Conservation (phyloP, 257 asterid genomes). For the Solanum paucissectum region DNA sequence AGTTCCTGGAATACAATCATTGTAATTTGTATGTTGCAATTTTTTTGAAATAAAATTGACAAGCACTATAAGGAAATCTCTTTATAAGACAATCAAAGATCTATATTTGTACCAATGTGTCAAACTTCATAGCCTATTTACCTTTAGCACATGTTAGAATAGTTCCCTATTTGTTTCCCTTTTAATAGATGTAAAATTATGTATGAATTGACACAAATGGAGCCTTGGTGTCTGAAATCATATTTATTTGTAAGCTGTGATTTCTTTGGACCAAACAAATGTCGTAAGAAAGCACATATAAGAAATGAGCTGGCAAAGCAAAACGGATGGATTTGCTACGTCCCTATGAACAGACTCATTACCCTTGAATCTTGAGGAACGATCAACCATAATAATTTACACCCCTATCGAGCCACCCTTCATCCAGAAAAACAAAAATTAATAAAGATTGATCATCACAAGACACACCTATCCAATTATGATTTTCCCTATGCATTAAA, state of each 20-base stretch:
- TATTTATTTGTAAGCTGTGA: neutral
- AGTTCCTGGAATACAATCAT: neutral
- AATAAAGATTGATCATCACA: neutral
- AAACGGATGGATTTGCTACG: neutral
- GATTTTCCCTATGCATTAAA: neutral
- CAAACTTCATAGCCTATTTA: neutral
- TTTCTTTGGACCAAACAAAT: neutral
- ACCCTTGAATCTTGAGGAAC: neutral
- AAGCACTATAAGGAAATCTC: neutral
- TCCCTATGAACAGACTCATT: neutral
- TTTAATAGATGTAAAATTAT: neutral
- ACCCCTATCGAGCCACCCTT: neutral
- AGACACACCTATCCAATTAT: neutral
- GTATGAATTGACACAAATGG: neutral
- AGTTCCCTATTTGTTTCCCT: neutral
- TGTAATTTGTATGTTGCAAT: neutral
- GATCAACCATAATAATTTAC: neutral
- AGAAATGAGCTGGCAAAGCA: neutral
- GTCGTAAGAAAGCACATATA: neutral
- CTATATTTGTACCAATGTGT: neutral
- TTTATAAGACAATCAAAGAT: neutral
- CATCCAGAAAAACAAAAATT: neutral
- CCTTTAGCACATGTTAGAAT: conserved; percentile 4
- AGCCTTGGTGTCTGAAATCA: neutral
- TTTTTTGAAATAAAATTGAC: neutral